Base-by-base conservation (phyloP, 106 monocot species). In the Alisma plantagoaquatica region DNA sequence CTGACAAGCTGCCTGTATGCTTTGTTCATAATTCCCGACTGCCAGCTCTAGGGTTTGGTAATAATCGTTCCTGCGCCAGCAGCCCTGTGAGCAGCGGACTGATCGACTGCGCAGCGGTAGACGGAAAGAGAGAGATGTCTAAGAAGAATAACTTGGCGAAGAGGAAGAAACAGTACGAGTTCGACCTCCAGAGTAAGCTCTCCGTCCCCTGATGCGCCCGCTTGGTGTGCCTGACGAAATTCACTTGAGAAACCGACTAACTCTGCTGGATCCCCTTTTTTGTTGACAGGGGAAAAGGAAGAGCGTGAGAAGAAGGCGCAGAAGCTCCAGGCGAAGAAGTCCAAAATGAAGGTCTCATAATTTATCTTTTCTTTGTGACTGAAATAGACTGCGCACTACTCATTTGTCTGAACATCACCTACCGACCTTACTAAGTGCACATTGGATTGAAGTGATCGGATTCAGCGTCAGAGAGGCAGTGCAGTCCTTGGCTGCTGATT, bases 311-410 rank as follows among this genome's bases (percentile, higher is more conserved):
- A 76, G 63, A 66, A 28, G 64, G 63, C 35, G 41, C 69, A 73
- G 76, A 92, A 86, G 70, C 77, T 92, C 11, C 86, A 86, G 21
- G 79, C 83, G 0, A 86, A 70, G 45, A 79, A 72, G 48, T 70
- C 79, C 29, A 82, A 80, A 72, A 92, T 92, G 92, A 92, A 92
- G 86, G 92, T 87, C 10, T 45, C n/a, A n/a, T n/a, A n/a, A n/a
- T n/a, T n/a, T n/a, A n/a, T n/a, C n/a, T n/a, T n/a, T n/a, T n/a
- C n/a, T n/a, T n/a, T n/a, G n/a, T n/a, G n/a, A n/a, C n/a, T 38
- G 14, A 6, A 14, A 38, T 38, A n/a, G n/a, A n/a, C n/a, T n/a
- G n/a, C n/a, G n/a, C n/a, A n/a, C n/a, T n/a, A n/a, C n/a, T n/a
- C n/a, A n/a, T n/a, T n/a, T n/a, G n/a, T n/a, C n/a, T n/a, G n/a